Evolutionary conservation across 2,329 filamentous ascomycete species (phyloP).

Genomic region (Ambrosiella beaveri): DNA sequence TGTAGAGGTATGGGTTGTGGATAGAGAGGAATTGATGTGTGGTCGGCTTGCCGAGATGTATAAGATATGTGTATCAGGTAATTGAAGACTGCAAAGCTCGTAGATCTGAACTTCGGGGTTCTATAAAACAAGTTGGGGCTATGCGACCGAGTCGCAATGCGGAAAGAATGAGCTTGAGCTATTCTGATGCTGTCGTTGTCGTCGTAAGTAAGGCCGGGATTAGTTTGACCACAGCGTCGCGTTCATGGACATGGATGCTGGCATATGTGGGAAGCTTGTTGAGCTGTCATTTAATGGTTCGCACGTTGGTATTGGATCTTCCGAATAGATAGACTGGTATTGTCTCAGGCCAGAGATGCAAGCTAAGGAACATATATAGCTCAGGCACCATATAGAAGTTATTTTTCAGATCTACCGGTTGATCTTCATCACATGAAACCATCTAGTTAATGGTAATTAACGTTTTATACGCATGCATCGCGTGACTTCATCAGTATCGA

Average conservation of each 20-base stretch:
- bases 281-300: not conserved
- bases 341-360: not conserved
- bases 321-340: too few species aligned
- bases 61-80: not conserved
- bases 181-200: not conserved
- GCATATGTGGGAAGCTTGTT: not conserved
- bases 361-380: not conserved
- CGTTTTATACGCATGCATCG: too few species aligned
- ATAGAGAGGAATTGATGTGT: not conserved
- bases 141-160: not conserved
- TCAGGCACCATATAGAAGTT: not conserved
- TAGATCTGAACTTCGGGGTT: not conserved
- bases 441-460: too few species aligned
- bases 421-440: too few species aligned
- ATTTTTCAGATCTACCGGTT: not conserved
- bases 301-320: not conserved
- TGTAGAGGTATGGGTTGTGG: not conserved
- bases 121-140: not conserved
- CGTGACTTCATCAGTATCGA: too few species aligned
- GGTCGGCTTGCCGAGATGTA: too few species aligned
- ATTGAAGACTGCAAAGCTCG: not conserved
- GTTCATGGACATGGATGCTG: conserved; percentile 4
- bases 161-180: not conserved
- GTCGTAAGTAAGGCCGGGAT: conserved; percentile 5
- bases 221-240: conserved; percentile 7